Evolutionary conservation across 2,329 filamentous ascomycete genomes (phyloP).

Genomic region (Fusarium secorum): DNA sequence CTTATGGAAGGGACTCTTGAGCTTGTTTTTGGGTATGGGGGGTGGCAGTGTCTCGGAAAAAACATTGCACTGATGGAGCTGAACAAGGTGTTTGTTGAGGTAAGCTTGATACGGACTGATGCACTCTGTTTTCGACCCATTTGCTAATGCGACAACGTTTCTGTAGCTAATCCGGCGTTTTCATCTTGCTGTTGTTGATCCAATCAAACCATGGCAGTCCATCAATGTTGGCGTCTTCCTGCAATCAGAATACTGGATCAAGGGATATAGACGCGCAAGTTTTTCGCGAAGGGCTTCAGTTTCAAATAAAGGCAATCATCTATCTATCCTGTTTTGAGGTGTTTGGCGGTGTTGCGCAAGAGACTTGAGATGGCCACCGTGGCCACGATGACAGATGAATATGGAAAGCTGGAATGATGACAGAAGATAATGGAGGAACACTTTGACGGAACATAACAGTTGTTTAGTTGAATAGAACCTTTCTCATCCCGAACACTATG

Average conservation of each 20-base stretch:
- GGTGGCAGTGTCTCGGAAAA: background rate
- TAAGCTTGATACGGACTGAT: background rate
- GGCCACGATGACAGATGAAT: rapidly evolving
- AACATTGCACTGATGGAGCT: background rate
- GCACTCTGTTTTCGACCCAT: rapidly evolving
- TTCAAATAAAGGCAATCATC: rapidly evolving
- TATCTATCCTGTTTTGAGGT: background rate
- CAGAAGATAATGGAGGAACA: background rate
- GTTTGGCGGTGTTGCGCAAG: too few species aligned
- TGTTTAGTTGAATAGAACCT: rapidly evolving
- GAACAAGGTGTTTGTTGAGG: background rate
- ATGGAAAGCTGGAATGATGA: rapidly evolving
- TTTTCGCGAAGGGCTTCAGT: rapidly evolving
- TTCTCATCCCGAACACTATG: rapidly evolving
- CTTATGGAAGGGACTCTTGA: background rate
- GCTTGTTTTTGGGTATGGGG: background rate
- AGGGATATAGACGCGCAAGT: background rate
- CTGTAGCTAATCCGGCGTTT: background rate
- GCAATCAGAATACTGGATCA: background rate
- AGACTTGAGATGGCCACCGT: background rate
- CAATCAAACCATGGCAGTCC: background rate
- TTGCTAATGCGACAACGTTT: background rate
- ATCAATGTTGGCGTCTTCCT: background rate
- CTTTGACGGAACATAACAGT: rapidly evolving
- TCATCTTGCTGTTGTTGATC: background rate